These are phyloP conservation scores for Drechmeria coniospora DNA, from an alignment of 2,329 filamentous ascomycete genomes.

Conservation along the genomic window DNA sequence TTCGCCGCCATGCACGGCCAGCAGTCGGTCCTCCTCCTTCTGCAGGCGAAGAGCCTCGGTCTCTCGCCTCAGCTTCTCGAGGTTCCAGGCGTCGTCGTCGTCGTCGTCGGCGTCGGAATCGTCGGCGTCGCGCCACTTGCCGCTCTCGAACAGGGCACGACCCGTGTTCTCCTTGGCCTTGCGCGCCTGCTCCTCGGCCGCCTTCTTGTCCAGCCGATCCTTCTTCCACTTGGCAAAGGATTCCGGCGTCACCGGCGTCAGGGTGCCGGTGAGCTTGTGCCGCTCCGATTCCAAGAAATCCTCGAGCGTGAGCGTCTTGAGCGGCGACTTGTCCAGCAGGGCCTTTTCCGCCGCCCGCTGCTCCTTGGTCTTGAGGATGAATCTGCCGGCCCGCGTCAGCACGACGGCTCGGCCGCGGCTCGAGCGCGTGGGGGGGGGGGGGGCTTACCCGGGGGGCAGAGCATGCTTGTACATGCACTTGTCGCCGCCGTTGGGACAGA, in stretches of 20 bases:
- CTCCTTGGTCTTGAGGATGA: conserved; percentile 94
- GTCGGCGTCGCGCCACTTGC: conserved; percentile 66
- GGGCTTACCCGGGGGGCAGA: conserved; percentile 74
- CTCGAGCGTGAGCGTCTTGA: conserved; percentile 88
- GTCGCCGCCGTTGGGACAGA: conserved; percentile 88
- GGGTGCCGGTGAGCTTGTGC: conserved; percentile 79
- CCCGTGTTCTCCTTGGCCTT: conserved; percentile 92
- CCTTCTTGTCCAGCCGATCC: conserved; percentile 87
- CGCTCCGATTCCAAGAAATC: conserved; percentile 95
- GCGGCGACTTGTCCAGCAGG: conserved; percentile 83
- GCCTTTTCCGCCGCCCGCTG: conserved; percentile 93
- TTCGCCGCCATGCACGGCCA: conserved; percentile 14
- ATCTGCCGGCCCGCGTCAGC: conserved; percentile 37
- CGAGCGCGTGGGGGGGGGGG: conserved; percentile 10
- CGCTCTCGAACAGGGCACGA: conserved; percentile 88
- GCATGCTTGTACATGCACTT: conserved; percentile 99
- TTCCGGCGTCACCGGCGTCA: conserved; percentile 89
- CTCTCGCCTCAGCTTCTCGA: conserved; percentile 69
- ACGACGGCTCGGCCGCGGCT: neutral
- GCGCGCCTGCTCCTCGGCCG: conserved; percentile 77
- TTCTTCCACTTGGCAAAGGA: conserved; percentile 95
- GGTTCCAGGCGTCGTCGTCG: conserved; percentile 58
- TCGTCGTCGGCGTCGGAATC: conserved; percentile 45
- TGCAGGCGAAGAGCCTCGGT: conserved; percentile 60
- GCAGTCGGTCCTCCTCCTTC: conserved; percentile 62